A percentile compares a stretch with the other conserved stretches of the same genome.
Conservation (phyloP, 2,329 filamentous ascomycete genomes). For the Fusarium guadeloupense region DNA sequence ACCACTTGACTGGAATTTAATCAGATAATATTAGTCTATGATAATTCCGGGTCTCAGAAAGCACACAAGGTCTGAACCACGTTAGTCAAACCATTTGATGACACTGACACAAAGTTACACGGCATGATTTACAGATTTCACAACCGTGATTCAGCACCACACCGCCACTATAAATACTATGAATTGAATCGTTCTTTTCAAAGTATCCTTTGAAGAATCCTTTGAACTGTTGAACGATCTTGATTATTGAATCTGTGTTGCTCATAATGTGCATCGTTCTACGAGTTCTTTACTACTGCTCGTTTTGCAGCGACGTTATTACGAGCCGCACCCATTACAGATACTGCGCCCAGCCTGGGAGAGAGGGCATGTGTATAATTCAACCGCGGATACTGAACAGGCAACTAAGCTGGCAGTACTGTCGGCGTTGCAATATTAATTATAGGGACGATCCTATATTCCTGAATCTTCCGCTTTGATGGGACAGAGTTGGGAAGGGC, state of each 20-base stretch:
- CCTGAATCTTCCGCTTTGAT: neutral
- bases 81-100: neutral
- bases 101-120: neutral
- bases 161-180: neutral
- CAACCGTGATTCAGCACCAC: neutral
- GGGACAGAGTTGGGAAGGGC: too few species aligned
- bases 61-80: neutral
- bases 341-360: neutral
- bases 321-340: neutral
- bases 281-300: neutral
- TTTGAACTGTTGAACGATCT: too few species aligned
- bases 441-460: neutral
- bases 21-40: too few species aligned
- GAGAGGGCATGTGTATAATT: neutral
- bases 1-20: too few species aligned
- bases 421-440: neutral
- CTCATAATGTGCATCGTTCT: conserved; percentile 2
- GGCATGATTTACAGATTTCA: neutral
- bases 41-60: neutral
- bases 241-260: neutral
- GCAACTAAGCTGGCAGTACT: neutral
- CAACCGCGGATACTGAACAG: neutral
- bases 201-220: too few species aligned
- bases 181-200: too few species aligned
- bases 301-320: neutral